Evolutionary conservation across 306 rosid genomes (phyloP).

Genomic region (Dalbergia oliveri): DNA sequence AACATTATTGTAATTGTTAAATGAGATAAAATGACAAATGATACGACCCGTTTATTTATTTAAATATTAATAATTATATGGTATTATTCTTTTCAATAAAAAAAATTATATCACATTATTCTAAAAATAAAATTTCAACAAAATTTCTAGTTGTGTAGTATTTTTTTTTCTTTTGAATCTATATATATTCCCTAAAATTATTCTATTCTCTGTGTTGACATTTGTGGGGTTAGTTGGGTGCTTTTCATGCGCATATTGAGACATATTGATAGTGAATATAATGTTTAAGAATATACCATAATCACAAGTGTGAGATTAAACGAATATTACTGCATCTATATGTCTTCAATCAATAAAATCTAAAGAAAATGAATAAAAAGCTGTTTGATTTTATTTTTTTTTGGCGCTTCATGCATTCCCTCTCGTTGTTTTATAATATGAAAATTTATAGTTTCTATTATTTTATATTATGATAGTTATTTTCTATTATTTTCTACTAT

Average conservation of each 20-base stretch:
- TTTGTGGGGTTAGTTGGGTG: constrained; percentile 16
- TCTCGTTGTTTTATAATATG: background rate
- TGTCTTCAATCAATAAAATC: constrained; percentile 3
- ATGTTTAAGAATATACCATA: constrained; percentile 31
- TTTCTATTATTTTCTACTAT: too few relatives aligned
- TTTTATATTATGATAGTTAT: too few relatives aligned
- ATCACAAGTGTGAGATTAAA: constrained; percentile 12
- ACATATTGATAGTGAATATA: constrained; percentile 7
- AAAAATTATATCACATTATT: too few relatives aligned
- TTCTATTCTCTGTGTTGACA: background rate
- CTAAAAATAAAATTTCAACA: too few relatives aligned
- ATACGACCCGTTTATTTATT: too few relatives aligned
- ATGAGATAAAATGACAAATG: too few relatives aligned
- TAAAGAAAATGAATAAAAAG: background rate
- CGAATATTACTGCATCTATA: background rate
- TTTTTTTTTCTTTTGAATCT: too few relatives aligned
- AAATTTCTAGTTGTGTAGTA: too few relatives aligned
- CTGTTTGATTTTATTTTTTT: background rate
- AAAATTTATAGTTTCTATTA: background rate
- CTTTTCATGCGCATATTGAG: background rate
- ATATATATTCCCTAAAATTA: constrained; percentile 2
- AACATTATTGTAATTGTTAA: too few relatives aligned
- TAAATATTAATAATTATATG: too few relatives aligned
- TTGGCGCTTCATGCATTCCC: background rate
- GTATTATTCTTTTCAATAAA: too few relatives aligned